Evolutionary conservation across 305 asterid species (phyloP).

Genomic region (Fraxinus sp.): DNA sequence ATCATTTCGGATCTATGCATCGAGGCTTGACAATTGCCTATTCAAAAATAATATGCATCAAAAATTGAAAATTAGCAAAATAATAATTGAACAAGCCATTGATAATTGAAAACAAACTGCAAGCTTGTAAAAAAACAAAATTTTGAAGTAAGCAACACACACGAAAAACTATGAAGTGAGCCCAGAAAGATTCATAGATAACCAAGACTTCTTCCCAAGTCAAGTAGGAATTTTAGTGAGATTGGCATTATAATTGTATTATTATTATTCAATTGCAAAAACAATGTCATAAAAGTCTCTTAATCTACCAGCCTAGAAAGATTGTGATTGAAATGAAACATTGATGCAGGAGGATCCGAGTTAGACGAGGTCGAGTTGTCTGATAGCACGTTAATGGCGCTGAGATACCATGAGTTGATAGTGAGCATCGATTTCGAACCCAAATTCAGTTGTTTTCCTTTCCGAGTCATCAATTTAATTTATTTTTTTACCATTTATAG

Average conservation of each 20-base stretch:
- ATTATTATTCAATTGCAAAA: neutral
- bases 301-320: neutral
- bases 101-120: too few species aligned
- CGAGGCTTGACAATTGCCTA: neutral
- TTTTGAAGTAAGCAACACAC: too few species aligned
- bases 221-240: neutral
- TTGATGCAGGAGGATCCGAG: too few species aligned
- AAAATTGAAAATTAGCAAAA: neutral
- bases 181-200: neutral
- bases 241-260: neutral
- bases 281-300: neutral
- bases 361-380: too few species aligned
- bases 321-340: neutral
- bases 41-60: too few species aligned
- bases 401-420: too few species aligned
- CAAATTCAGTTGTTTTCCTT: too few species aligned
- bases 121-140: neutral
- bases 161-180: neutral
- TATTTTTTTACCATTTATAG: too few species aligned
- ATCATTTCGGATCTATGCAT: neutral
- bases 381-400: too few species aligned
- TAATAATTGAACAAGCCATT: neutral
- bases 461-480: too few species aligned
- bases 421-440: too few species aligned
- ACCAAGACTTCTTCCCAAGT: neutral